phyloP scores from a whole-genome alignment of 2,329 filamentous ascomycete genomes.

The Coleophoma eucalyptorum region DNA sequence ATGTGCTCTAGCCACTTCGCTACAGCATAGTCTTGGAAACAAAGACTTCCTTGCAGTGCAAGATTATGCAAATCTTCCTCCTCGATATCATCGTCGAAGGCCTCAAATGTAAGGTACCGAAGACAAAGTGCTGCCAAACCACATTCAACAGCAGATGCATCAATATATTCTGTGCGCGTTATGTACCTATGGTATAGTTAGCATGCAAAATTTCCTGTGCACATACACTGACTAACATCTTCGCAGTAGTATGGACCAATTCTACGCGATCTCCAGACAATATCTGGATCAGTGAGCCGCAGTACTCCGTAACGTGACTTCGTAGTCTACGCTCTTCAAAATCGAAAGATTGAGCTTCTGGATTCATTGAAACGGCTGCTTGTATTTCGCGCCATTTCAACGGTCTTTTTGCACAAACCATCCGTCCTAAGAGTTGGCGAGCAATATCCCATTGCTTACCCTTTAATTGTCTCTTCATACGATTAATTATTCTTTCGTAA shows the following conservation, averaged over 20 bases:
- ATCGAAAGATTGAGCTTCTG: slow-evolving; percentile 23
- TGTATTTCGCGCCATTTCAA: slow-evolving; percentile 39
- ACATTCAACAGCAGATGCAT: neutral
- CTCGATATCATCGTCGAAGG: neutral
- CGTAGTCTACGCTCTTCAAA: slow-evolving; percentile 23
- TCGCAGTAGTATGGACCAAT: slow-evolving; percentile 34
- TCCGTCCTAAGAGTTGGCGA: slow-evolving; percentile 31
- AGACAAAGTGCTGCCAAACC: neutral
- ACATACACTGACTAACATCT: slow-evolving; percentile 16
- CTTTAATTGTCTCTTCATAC: neutral
- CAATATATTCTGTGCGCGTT: neutral
- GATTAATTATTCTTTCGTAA: slow-evolving; percentile 10
- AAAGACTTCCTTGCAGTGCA: neutral
- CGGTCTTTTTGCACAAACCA: slow-evolving; percentile 33
- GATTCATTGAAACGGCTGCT: slow-evolving; percentile 29
- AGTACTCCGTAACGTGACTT: slow-evolving; percentile 27
- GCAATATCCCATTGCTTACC: slow-evolving; percentile 3
- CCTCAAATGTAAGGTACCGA: neutral
- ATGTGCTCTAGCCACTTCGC: neutral
- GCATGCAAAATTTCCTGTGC: neutral
- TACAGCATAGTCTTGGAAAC: neutral
- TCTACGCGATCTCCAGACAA: slow-evolving; percentile 24
- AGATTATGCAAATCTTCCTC: neutral
- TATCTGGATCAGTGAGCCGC: slow-evolving; percentile 31
- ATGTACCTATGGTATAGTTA: neutral